Percentiles rank a stretch among this genome's conserved stretches.
phyloP scores from a whole-genome alignment of 2,329 filamentous ascomycete species.

The Phaeosphaeria sp. region DNA sequence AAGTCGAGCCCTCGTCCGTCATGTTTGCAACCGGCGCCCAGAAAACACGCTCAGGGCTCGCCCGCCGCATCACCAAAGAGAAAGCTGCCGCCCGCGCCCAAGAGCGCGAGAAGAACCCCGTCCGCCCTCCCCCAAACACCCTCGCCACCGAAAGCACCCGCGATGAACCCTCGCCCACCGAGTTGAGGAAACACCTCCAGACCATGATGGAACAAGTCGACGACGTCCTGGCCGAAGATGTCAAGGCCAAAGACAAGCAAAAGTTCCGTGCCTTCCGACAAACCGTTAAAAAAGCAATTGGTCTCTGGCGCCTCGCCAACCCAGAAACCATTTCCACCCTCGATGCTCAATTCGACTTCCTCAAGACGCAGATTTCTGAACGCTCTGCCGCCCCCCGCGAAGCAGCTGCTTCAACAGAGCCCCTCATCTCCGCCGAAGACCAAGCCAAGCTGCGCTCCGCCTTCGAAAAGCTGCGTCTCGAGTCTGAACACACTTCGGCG shows the following conservation, averaged over 20 bases:
- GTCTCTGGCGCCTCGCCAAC: slow-evolving; percentile 55
- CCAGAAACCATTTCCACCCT: slow-evolving; percentile 55
- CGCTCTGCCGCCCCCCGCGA: slow-evolving; percentile 5
- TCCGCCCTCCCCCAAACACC: slow-evolving; percentile 18
- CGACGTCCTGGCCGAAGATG: slow-evolving; percentile 61
- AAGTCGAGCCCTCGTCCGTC: slow-evolving; percentile 88
- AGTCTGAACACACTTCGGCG: slow-evolving; percentile 76
- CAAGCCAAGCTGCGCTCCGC: slow-evolving; percentile 61
- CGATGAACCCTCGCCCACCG: slow-evolving; percentile 36
- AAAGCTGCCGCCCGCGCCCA: slow-evolving; percentile 38
- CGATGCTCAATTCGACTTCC: slow-evolving; percentile 56
- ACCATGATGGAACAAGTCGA: slow-evolving; percentile 60
- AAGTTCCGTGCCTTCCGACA: slow-evolving; percentile 75
- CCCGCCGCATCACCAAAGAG: slow-evolving; percentile 37
- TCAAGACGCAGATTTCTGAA: slow-evolving; percentile 34
- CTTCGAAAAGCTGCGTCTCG: slow-evolving; percentile 68
- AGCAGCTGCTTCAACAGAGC: slow-evolving; percentile 12
- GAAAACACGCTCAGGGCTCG: slow-evolving; percentile 56
- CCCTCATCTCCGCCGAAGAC: slow-evolving; percentile 59
- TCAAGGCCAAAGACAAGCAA: slow-evolving; percentile 76
- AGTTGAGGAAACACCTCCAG: slow-evolving; percentile 44
- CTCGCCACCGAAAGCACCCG: slow-evolving; percentile 12
- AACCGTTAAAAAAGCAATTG: slow-evolving; percentile 68
- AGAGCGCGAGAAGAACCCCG: slow-evolving; percentile 27
- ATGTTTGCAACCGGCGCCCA: slow-evolving; percentile 83